Conservation (phyloP, 352 stramenopile species). For the Pelagophyceae sp. region DNA sequence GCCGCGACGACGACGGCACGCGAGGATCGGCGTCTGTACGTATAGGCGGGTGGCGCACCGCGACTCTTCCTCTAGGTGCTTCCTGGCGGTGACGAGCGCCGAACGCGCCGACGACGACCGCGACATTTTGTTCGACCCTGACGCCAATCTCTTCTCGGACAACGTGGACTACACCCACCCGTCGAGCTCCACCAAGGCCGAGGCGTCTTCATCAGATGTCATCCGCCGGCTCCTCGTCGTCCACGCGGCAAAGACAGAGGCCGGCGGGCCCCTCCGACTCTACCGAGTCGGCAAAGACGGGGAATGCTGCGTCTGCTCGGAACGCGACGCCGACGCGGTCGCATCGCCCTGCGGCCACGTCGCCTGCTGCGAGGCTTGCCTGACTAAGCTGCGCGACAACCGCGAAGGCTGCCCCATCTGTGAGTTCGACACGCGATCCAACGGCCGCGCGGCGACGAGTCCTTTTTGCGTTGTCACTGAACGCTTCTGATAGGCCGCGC, state of each 20-base stretch:
- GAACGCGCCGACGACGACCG: conserved; percentile 2
- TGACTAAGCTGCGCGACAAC: neutral
- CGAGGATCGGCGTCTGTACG: no score
- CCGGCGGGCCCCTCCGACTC: neutral
- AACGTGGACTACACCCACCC: neutral
- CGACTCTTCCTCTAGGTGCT: no score
- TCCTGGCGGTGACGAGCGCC: no score
- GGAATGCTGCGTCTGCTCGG: neutral
- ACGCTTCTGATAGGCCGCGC: no score
- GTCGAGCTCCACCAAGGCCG: neutral
- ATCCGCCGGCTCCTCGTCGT: neutral
- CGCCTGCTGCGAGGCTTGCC: neutral
- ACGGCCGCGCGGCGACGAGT: no score
- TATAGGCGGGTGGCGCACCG: no score
- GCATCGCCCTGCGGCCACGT: conserved; percentile 2
- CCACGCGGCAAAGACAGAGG: neutral
- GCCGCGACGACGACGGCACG: neutral
- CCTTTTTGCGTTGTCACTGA: no score
- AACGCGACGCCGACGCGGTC: neutral
- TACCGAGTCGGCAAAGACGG: neutral
- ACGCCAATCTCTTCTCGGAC: conserved; percentile 1
- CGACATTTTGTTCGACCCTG: conserved; percentile 9
- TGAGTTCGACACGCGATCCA: no score
- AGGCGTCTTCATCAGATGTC: neutral
- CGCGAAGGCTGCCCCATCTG: conserved; percentile 1